phyloP scores from a whole-genome alignment of 1,284 basidiomycete genomes.

The Ustilago xerochloae region DNA sequence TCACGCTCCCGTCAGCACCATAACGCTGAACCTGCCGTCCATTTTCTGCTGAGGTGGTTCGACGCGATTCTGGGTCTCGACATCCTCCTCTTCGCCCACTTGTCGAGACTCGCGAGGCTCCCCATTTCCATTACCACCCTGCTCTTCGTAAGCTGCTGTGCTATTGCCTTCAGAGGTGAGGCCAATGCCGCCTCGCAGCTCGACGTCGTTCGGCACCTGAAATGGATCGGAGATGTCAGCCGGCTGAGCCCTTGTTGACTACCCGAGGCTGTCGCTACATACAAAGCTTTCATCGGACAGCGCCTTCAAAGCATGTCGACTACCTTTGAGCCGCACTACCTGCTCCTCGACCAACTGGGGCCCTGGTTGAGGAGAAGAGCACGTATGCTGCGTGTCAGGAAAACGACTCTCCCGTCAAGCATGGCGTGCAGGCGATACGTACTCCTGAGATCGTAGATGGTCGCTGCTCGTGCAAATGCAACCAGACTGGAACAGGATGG shows the following conservation, averaged over 20 bases:
- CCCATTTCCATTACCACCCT: background rate
- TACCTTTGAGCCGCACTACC: constrained; percentile 24
- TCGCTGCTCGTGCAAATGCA: constrained; percentile 39
- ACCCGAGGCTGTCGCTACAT: background rate
- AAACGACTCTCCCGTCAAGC: background rate
- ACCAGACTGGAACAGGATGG: constrained; percentile 7
- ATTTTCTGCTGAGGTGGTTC: background rate
- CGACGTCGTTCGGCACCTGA: constrained; percentile 48
- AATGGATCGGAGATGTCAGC: background rate
- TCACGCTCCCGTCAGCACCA: constrained; percentile 52
- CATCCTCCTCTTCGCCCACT: background rate
- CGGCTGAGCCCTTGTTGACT: background rate
- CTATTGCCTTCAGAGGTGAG: background rate
- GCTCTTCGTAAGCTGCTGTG: background rate
- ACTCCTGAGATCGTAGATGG: constrained; percentile 33
- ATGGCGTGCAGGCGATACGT: background rate
- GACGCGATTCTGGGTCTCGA: background rate
- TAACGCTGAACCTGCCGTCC: constrained; percentile 19
- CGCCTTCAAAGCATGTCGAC: constrained; percentile 43
- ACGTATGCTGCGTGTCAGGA: background rate
- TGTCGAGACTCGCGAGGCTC: background rate
- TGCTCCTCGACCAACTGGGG: constrained; percentile 31
- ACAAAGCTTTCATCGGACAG: constrained; percentile 44
- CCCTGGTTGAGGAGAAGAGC: constrained; percentile 6
- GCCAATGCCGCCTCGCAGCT: constrained; percentile 30